Evolutionary conservation across 208 protist genomes (phyloP), one percentile per base, ranked within the genome.

Genomic region (Acanthamoeba lenticulata): DNA sequence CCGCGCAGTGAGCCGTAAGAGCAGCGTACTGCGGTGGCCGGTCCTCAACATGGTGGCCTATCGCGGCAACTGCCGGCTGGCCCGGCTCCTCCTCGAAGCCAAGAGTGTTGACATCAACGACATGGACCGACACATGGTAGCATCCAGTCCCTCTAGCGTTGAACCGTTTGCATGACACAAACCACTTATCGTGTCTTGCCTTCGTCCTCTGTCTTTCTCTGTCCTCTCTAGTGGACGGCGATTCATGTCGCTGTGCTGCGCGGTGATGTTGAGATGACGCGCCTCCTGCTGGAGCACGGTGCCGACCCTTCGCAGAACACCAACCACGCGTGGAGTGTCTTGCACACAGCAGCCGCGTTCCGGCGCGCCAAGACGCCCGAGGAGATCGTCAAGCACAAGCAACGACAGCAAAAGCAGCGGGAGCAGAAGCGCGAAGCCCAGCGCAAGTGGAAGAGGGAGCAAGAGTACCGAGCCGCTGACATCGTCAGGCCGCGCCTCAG

Each of bases 61-160:
- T 19, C 9, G 36, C 49, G 57, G 60, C 27, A 72, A 47, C 38
- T 36, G 6, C 52, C 17, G 49, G 57, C 15, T 91, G 15, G 55
- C 60, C 21, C 67, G 72, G 60, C 17, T 27, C 3, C 7, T 91
- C 24, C 85, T 91, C 1, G 85, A 91, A 21, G 24, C 85, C n/a
- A 36, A 40, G 24, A 21, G 49, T n/a, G 55, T 72, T 1, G 34
- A 72, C 60, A 72, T 91, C 60, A 34, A 91, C 60, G 85, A 72
- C 27, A 91, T 72, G 40, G 85, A 91, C 60, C 34, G 13, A n/a
- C 85, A 91, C 32, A 91, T 74, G 85, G 85, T 91, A n/a, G 40
- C 60, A 34, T 91, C 15, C 32, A 0, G 11, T 52, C 21, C 38
- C 34, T 38, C 29, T 17, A 4, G 32, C 32, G 2, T 65, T 9